Percentiles rank a stretch among this genome's conserved stretches.
phyloP scores from a whole-genome alignment of 257 asterid genomes.

The Solanum virginianum region DNA sequence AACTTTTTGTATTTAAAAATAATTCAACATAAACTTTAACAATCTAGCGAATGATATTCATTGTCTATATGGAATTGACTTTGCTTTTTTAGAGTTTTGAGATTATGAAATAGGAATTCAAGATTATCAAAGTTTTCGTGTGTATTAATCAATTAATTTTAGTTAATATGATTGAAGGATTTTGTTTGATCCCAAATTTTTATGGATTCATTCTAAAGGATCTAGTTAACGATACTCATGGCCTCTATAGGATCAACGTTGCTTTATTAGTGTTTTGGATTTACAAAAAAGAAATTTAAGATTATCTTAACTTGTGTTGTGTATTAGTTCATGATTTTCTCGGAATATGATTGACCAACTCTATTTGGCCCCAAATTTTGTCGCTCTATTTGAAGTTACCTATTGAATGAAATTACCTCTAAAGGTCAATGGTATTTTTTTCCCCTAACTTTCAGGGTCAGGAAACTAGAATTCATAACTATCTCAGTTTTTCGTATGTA shows the following conservation, averaged over 20 bases:
- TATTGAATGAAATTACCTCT: neutral
- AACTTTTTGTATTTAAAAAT: neutral
- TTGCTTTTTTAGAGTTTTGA: too few relatives aligned
- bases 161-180: neutral
- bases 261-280: neutral
- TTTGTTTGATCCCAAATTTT: neutral
- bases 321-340: too few relatives aligned
- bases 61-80: neutral
- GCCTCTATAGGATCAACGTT: neutral
- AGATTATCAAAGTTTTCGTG: neutral
- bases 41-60: neutral
- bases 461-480: neutral
- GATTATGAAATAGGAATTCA: fast-evolving
- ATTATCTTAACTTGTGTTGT: neutral
- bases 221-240: neutral
- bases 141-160: neutral
- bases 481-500: neutral
- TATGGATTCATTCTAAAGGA: neutral
- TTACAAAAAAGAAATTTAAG: neutral
- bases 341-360: neutral
- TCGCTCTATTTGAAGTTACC: neutral
- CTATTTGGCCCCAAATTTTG: neutral
- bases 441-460: neutral
- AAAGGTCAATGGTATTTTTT: neutral
- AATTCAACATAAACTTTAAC: neutral